These are phyloP conservation scores for Trapa incisa DNA, from an alignment of 345 rosid genomes.

Conservation along the genomic window DNA sequence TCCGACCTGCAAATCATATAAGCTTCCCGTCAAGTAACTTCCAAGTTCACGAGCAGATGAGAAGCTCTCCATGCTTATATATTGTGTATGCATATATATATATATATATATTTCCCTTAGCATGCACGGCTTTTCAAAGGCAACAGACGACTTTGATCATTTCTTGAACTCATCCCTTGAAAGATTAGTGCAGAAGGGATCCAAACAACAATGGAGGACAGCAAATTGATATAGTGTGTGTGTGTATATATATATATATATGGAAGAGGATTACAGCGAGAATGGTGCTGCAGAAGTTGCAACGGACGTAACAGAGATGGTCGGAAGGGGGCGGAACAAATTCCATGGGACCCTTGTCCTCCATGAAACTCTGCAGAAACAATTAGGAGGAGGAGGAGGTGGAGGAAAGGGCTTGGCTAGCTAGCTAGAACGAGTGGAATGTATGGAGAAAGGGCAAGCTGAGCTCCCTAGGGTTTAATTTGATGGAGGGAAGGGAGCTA, in stretches of 20 bases:
- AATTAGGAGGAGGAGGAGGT: not conserved
- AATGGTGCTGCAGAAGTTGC: constrained; percentile 97
- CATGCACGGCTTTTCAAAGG: not conserved
- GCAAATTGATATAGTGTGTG: no score
- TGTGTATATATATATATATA: not conserved
- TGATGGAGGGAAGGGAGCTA: not conserved
- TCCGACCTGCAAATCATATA: constrained; percentile 47
- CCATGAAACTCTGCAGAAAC: constrained; percentile 17
- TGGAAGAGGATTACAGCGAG: constrained; percentile 55
- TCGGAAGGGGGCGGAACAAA: constrained; percentile 52
- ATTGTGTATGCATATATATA: no score
- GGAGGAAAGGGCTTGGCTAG: not conserved
- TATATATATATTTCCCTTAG: no score
- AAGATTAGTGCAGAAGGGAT: no score
- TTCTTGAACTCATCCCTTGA: no score
- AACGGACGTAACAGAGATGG: constrained; percentile 90
- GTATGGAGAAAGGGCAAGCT: constrained; percentile 4
- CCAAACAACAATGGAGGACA: no score
- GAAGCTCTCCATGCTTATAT: no score
- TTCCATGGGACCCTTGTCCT: constrained; percentile 57
- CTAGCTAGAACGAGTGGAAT: not conserved
- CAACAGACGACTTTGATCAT: not conserved
- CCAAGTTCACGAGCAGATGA: no score
- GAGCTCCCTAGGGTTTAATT: not conserved
- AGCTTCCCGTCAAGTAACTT: not conserved